phyloP scores from a whole-genome alignment of 2,329 filamentous ascomycete species.

The Fusarium hostae region DNA sequence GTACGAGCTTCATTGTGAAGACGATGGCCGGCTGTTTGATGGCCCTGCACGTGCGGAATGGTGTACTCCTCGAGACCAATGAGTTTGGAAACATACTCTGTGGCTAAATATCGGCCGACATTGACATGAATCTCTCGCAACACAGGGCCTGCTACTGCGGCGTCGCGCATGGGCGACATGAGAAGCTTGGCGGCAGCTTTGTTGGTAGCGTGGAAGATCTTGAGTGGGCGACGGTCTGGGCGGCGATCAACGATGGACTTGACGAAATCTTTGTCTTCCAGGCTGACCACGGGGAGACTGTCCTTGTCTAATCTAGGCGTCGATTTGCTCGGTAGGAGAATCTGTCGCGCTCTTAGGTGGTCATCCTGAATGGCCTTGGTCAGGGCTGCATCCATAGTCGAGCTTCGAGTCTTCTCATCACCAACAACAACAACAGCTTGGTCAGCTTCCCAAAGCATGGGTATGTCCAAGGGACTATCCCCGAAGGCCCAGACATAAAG shows the following conservation, averaged over 20 bases:
- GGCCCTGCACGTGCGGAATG: slow-evolving; percentile 64
- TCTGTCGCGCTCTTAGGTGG: slow-evolving; percentile 57
- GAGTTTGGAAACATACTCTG: slow-evolving; percentile 56
- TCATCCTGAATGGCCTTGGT: slow-evolving; percentile 52
- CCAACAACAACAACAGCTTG: slow-evolving; percentile 67
- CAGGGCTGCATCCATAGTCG: slow-evolving; percentile 62
- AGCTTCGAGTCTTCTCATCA: slow-evolving; percentile 61
- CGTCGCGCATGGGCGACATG: slow-evolving; percentile 64
- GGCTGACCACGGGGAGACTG: slow-evolving; percentile 55
- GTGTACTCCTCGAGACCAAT: slow-evolving; percentile 61
- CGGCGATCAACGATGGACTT: slow-evolving; percentile 26
- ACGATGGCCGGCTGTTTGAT: slow-evolving; percentile 56
- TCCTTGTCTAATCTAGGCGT: slow-evolving; percentile 55
- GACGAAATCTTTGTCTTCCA: slow-evolving; percentile 46
- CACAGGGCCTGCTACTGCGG: slow-evolving; percentile 54
- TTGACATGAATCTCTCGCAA: slow-evolving; percentile 61
- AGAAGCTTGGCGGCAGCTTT: slow-evolving; percentile 61
- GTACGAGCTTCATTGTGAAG: slow-evolving; percentile 61
- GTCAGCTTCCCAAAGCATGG: slow-evolving; percentile 66
- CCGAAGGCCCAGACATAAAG: slow-evolving; percentile 68
- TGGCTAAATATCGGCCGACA: slow-evolving; percentile 65
- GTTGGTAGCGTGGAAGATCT: slow-evolving; percentile 57
- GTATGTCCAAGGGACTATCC: slow-evolving; percentile 68
- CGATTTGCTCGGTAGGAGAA: slow-evolving; percentile 54
- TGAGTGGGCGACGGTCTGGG: slow-evolving; percentile 1